Conservation (phyloP, 108 stramenopile genomes). For the Craspedostauros australis region DNA sequence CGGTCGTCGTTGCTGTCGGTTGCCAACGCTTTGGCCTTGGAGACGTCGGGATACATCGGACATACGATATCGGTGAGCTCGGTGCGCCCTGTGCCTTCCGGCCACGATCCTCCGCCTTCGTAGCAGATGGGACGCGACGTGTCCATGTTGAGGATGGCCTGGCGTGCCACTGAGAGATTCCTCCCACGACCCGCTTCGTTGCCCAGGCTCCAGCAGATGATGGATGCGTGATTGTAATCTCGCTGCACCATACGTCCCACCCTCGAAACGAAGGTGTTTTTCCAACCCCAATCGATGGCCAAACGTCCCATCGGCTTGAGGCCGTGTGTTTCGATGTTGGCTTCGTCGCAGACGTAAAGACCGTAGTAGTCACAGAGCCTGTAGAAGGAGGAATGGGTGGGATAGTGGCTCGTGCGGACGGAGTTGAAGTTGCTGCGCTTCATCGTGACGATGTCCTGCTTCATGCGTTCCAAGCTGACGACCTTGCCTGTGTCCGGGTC, state of each 20-base stretch:
- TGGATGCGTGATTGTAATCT: conserved; percentile 87
- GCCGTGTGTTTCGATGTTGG: conserved; percentile 97
- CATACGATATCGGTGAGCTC: conserved; percentile 89
- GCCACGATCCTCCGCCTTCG: conserved; percentile 60
- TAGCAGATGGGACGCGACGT: conserved; percentile 69
- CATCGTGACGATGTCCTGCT: conserved; percentile 57
- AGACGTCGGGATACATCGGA: conserved; percentile 90
- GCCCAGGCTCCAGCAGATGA: conserved; percentile 89
- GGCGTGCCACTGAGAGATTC: conserved; percentile 47
- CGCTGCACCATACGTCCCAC: conserved; percentile 78
- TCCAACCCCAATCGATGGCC: conserved; percentile 73
- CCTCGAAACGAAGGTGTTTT: conserved; percentile 61
- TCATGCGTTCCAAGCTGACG: conserved; percentile 55
- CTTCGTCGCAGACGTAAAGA: conserved; percentile 94
- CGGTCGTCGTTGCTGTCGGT: conserved; percentile 48
- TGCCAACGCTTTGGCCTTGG: conserved; percentile 42
- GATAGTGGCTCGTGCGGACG: conserved; percentile 92
- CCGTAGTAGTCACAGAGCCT: conserved; percentile 88
- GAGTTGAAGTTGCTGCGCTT: conserved; percentile 95
- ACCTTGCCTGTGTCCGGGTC: conserved; percentile 82
- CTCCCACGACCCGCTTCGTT: conserved; percentile 89
- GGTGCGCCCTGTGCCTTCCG: conserved; percentile 51
- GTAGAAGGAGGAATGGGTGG: conserved; percentile 85
- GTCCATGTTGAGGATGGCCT: conserved; percentile 57
- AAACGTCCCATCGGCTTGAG: conserved; percentile 71